Evolutionary conservation across 2,329 filamentous ascomycete genomes (phyloP), one percentile per base, ranked within the genome.

Genomic region (Bipolaris sorokiniana): DNA sequence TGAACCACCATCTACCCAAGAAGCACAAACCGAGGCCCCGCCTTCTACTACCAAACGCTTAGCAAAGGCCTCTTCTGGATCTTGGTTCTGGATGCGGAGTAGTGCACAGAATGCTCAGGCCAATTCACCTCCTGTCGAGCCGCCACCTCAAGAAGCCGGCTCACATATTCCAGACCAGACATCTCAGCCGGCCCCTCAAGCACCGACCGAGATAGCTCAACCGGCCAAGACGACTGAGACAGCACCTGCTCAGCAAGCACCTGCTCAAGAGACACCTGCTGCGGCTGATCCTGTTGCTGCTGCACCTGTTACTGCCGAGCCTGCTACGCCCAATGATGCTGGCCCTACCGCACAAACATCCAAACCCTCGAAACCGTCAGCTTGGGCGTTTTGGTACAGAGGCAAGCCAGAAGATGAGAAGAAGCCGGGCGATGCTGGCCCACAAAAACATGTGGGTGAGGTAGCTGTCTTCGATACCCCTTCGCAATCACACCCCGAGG

Each of bases 311-410:
- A 6, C 58, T 15, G 34, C 51, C 3, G 61, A 62, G 7, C 38
- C 54, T 4, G 51, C 59, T n/a, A 58, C 52, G 9, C 51, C 63
- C 18, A 41, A 47, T 9, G 58, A 67, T 20, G 46, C 45, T 20
- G 18, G 44, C 20, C 47, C 56, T 13, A 61, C 52, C 37, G 62
- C 49, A 46, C 33, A 47, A 7, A 3, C 64, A 2, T 75, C 78
- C 1, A 76, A 78, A 5, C 78, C 83, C 61, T 68, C 75, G 68
- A 82, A 64, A 66, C 78, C 61, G 73, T 89, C 90, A 0, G 90
- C 88, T 0, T 94, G 90, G 90, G 90, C 88, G 0, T 93, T 94
- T 64, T 94, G 90, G 90, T 91, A 88, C 13, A 85, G 83, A 44
- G 86, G 88, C 3, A 76, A 76, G 54, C 63, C 78, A 69, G 34